Base-by-base conservation (phyloP, 2,329 filamentous ascomycete genomes). In the Magnaporthiopsis incrustans region DNA sequence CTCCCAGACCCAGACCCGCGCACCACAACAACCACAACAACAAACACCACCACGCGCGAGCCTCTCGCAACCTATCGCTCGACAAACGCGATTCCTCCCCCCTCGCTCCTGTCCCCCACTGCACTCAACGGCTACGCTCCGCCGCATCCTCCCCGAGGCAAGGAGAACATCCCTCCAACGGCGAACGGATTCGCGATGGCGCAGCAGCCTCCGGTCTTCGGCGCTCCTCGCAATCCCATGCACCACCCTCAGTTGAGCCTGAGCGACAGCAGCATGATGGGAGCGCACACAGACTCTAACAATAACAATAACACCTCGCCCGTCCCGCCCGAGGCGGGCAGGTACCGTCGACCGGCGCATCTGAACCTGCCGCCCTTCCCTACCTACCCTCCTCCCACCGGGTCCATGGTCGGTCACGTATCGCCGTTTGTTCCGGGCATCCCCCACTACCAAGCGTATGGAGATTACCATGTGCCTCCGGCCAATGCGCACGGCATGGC, bases 301-400 rank as follows among this genome's bases (percentile, higher is more conserved):
- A 81, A 78, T 63, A 82, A 85, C 0, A 81, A 82, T 69, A 81
- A 78, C 63, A 82, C 85, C 0, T 88, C 85, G 6, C 85, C 85
- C 1, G 82, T 77, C 26, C 82, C 82, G 63, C 77, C 74, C 59
- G 79, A 79, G 18, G 78, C 76, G 44, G 78, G 76, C 64, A 18
- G 35, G 15, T 38, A 38, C 15, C 14, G 15, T 15, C 35, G 35
- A 18, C 35, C 35, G 35, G 35, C 35, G 35, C 35, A 38, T 38
- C 6, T 38, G 35, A 38, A 38, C 35, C 4, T 38, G 35, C 35
- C 35, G 35, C 35, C 35, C 35, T 38, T 38, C 4, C 35, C 35
- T 15, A 14, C 81, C 63, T 78, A 79, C 59, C 79, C 79, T 61
- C 82, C 82, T 57, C 80, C 82, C n/a, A 77, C 77, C 10, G 76